Percentiles rank a stretch among this genome's conserved stretches.
These are phyloP conservation scores for Blepharisma undulans DNA, from an alignment of 169 alveolate species.

Conservation along the genomic window DNA sequence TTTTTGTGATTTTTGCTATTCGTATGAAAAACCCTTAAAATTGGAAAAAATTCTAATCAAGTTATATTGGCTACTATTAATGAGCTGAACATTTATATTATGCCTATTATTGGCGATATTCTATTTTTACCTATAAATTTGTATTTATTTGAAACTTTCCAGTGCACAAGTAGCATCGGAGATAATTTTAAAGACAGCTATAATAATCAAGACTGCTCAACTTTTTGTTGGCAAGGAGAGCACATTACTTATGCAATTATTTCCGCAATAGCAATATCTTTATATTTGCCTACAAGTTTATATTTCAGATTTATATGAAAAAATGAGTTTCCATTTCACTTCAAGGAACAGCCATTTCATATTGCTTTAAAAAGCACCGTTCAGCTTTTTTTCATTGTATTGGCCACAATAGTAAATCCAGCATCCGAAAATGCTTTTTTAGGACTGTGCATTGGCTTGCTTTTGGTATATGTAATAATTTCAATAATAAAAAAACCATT, in stretches of 20 bases:
- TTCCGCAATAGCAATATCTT: neutral
- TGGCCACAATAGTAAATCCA: too few relatives aligned
- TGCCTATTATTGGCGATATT: neutral
- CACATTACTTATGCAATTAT: neutral
- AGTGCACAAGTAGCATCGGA: neutral
- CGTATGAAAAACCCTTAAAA: too few relatives aligned
- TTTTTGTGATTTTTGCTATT: too few relatives aligned
- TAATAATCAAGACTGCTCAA: neutral
- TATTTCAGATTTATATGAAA: constrained; percentile 25
- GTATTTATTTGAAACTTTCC: neutral
- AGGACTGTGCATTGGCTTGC: too few relatives aligned
- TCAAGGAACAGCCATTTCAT: too few relatives aligned
- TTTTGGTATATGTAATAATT: too few relatives aligned
- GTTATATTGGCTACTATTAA: neutral
- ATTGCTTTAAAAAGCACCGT: too few relatives aligned
- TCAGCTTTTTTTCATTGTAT: too few relatives aligned
- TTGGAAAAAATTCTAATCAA: too few relatives aligned
- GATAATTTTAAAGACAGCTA: neutral
- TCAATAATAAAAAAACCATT: too few relatives aligned
- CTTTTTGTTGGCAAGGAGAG: neutral
- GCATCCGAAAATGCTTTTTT: too few relatives aligned
- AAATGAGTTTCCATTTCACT: too few relatives aligned
- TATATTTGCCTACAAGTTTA: neutral
- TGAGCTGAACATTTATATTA: neutral
- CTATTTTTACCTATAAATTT: neutral